Percentiles rank a stretch among this genome's conserved stretches.
Evolutionary conservation across 441 rosid species (phyloP).

Genomic region (Lepidium campestre): DNA sequence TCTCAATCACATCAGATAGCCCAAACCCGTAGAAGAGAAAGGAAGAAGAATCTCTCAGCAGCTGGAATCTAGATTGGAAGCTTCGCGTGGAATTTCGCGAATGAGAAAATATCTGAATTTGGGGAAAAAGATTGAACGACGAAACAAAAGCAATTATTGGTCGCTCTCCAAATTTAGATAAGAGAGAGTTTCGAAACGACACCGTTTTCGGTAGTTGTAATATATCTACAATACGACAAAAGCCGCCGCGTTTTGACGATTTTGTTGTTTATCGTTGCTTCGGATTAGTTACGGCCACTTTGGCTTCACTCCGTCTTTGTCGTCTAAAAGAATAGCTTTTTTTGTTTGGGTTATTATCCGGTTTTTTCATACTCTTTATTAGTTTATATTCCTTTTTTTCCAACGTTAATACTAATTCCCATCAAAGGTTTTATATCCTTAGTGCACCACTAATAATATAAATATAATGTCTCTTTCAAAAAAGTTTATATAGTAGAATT

Average conservation of each 20-base stretch:
- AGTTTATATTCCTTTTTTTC: no score
- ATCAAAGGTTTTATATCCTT: no score
- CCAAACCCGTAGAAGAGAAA: background rate
- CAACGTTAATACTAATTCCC: no score
- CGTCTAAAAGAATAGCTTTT: no score
- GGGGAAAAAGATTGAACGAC: background rate
- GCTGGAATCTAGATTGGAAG: background rate
- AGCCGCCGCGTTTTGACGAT: slow-evolving; percentile 8
- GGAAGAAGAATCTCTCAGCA: background rate
- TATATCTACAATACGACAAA: background rate
- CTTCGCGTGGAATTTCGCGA: slow-evolving; percentile 5
- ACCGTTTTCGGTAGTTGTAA: background rate
- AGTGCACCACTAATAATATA: no score
- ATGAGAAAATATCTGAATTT: slow-evolving; percentile 10
- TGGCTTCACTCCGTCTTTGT: no score
- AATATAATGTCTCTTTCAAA: no score
- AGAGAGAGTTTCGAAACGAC: background rate
- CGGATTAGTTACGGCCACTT: no score
- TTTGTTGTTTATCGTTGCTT: background rate
- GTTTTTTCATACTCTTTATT: no score
- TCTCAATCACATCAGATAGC: slow-evolving; percentile 20
- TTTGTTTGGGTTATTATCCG: no score
- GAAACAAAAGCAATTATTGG: slow-evolving; percentile 13
- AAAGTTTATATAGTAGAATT: no score
- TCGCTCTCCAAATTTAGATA: slow-evolving; percentile 1